Evolutionary conservation across 352 stramenopile genomes (phyloP), one percentile per base, ranked within the genome.

Genomic region (Globisporangium barbulae): DNA sequence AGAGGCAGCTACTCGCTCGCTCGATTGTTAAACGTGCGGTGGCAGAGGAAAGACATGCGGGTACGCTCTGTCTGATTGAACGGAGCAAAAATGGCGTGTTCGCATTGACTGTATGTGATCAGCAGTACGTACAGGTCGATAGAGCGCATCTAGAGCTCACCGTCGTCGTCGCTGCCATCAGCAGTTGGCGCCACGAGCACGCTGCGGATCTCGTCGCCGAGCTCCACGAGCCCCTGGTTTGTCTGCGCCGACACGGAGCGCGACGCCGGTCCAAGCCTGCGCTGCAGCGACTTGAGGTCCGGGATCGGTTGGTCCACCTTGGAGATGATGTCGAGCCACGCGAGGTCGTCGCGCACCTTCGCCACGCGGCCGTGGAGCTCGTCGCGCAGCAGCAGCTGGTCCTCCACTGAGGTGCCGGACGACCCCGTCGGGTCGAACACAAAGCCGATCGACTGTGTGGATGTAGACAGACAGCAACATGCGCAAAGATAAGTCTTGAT

Each of bases 241-340:
- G 85, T 94, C 53, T 90, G 74, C 10, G 81, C 75, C 7, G 87
- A 95, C 10, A 94, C 87, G 1, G 58, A 47, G 21, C 71, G 52
- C 2, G 64, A 60, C 10, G 67, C 50, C 9, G 65, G 52, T 8
- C 58, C 47, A 8, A 88, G 39, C 72, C 75, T 65, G 2, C 63
- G 37, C 60, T 77, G 64, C 28, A 93, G 70, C 52, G 64, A 64
- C 12, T 54, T 47, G 17, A 78, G 62, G 52, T 81, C 83, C 6
- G 72, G 67, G 33, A 77, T 74, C 13, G 73, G 75, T 57, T 92
- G 71, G 64, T 95, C 87, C 50, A 88, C 82, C 58, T 95, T 94
- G 61, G 87, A 95, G 37, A 95, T 79, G 69, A 95, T 90, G 71
- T 95, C 87, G 54, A 95, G 72, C 87, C 87, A 95, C 65, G 79